Conservation (phyloP, 306 rosid genomes). For the Trifolium dubium region DNA sequence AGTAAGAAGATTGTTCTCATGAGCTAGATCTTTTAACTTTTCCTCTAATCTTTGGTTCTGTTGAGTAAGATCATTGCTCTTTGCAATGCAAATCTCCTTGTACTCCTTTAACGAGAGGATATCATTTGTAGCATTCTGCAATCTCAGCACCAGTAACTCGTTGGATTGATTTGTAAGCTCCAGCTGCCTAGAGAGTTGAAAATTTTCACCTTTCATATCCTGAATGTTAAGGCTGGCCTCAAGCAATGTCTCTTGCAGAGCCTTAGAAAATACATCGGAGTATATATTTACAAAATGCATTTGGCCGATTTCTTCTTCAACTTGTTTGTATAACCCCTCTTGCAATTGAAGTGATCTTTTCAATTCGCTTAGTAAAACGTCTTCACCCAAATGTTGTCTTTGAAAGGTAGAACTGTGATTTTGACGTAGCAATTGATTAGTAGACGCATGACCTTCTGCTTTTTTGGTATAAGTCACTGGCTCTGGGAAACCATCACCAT, state of each 20-base stretch:
- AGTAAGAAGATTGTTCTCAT: constrained; percentile 59
- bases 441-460: constrained; percentile 51
- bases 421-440: constrained; percentile 52
- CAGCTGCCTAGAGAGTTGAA: constrained; percentile 75
- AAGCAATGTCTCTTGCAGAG: constrained; percentile 76
- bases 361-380: constrained; percentile 64
- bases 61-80: constrained; percentile 67
- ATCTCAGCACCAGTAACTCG: constrained; percentile 64
- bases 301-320: constrained; percentile 84
- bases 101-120: constrained; percentile 61
- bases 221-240: constrained; percentile 67
- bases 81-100: constrained; percentile 61
- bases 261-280: constrained; percentile 83
- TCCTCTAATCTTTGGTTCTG: constrained; percentile 70
- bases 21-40: constrained; percentile 51
- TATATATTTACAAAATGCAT: constrained; percentile 73
- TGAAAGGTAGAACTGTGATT: constrained; percentile 54
- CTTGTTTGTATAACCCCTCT: constrained; percentile 79
- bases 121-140: constrained; percentile 75
- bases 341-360: constrained; percentile 77
- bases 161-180: constrained; percentile 74
- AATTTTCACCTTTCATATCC: constrained; percentile 57
- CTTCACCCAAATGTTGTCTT: constrained; percentile 64
- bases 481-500: constrained; percentile 48
- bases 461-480: constrained; percentile 46